Conservation (phyloP, 148 eudicot genomes). For the Fagopyrum tataricum region DNA sequence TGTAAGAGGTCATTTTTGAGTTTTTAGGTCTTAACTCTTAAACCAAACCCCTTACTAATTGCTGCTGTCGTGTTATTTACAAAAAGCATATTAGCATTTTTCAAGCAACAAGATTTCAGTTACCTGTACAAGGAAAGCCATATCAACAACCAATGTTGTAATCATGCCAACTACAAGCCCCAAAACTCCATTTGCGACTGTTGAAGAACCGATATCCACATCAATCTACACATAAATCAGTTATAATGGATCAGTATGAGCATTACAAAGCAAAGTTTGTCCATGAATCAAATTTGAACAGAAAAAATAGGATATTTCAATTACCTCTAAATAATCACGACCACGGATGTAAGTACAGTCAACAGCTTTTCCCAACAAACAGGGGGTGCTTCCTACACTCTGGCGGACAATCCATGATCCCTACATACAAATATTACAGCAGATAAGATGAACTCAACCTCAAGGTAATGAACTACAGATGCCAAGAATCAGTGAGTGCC, state of each 20-base stretch:
- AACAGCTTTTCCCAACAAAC: conserved; percentile 87
- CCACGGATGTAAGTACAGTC: conserved; percentile 97
- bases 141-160: conserved; percentile 91
- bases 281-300: not conserved
- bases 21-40: too few species aligned
- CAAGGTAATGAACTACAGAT: not conserved
- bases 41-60: too few species aligned
- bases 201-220: conserved; percentile 95
- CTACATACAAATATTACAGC: conserved; percentile 28
- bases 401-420: conserved; percentile 99
- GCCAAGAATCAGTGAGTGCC: too few species aligned
- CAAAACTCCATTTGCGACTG: conserved; percentile 98
- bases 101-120: too few species aligned
- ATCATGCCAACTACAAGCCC: conserved; percentile 95
- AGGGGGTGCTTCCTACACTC: conserved; percentile 97
- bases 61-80: too few species aligned
- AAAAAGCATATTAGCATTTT: too few species aligned
- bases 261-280: not conserved
- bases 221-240: conserved; percentile 58
- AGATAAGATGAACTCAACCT: not conserved
- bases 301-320: conserved; percentile 10
- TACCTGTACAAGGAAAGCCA: conserved; percentile 99
- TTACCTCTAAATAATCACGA: conserved; percentile 87
- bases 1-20: too few species aligned
- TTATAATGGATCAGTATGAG: conserved; percentile 6